A percentile compares a stretch with the other conserved stretches of the same genome.
These are phyloP conservation scores for Dysphania ambrosioides DNA, from an alignment of 148 eudicot genomes.

Conservation along the genomic window DNA sequence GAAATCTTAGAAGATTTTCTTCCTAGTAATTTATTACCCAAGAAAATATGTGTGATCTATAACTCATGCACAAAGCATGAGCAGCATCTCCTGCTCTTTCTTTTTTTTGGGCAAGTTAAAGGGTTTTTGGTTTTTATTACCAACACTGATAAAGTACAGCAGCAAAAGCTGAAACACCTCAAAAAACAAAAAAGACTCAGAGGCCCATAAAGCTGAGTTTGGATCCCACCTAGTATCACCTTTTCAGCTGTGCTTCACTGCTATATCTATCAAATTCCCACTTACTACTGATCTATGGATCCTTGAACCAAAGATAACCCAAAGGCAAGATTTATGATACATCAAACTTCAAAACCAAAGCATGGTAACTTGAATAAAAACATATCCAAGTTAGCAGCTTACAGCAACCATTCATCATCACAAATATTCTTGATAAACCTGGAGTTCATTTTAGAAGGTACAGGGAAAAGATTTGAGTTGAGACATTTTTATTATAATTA, in stretches of 20 bases:
- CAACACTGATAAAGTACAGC: too few relatives aligned
- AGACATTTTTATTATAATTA: too few relatives aligned
- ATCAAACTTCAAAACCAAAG: neutral
- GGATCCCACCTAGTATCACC: too few relatives aligned
- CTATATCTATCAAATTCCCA: neutral
- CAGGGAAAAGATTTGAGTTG: neutral
- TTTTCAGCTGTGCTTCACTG: neutral
- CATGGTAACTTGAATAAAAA: neutral
- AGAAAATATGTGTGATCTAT: neutral
- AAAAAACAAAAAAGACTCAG: too few relatives aligned
- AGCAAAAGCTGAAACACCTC: too few relatives aligned
- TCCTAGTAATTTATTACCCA: neutral
- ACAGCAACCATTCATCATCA: neutral
- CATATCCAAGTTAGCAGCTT: neutral
- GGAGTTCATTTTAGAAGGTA: too few relatives aligned
- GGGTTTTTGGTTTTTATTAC: too few relatives aligned
- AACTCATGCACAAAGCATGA: neutral
- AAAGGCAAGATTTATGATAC: neutral
- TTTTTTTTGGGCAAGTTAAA: too few relatives aligned
- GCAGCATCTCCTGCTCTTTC: too few relatives aligned
- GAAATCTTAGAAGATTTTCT: neutral
- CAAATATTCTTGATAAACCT: too few relatives aligned
- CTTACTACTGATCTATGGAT: neutral
- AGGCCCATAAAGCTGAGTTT: too few relatives aligned
- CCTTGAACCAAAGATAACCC: neutral